These are phyloP conservation scores for Mycena galopus DNA, from an alignment of 768 basidiomycete genomes.

Conservation along the genomic window DNA sequence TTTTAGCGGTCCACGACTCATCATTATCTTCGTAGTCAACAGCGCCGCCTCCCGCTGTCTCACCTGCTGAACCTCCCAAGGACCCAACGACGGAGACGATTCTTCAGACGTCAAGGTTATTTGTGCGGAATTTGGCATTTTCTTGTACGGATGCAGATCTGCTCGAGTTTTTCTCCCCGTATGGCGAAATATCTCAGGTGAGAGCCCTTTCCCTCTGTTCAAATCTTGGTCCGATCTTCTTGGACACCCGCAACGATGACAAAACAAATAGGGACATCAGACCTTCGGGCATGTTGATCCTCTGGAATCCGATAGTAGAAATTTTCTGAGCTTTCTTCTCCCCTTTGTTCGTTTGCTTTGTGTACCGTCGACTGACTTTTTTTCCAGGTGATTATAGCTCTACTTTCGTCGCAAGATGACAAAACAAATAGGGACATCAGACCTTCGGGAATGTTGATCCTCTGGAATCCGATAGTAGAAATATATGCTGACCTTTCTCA, in stretches of 20 bases:
- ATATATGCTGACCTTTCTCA: slow-evolving; percentile 4
- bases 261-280: slow-evolving; percentile 75
- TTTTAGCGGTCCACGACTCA: slow-evolving; percentile 8
- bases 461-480: slow-evolving; percentile 73
- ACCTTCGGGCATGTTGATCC: slow-evolving; percentile 73
- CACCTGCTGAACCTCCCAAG: slow-evolving; percentile 41
- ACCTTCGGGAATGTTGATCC: slow-evolving; percentile 73
- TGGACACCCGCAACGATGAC: slow-evolving; percentile 49
- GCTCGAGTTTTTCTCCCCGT: slow-evolving; percentile 69
- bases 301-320: slow-evolving; percentile 78
- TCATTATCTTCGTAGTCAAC: slow-evolving; percentile 6
- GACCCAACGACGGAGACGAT: slow-evolving; percentile 68
- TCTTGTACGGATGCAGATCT: slow-evolving; percentile 83
- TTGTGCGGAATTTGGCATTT: slow-evolving; percentile 96
- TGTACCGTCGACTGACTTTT: slow-evolving; percentile 18
- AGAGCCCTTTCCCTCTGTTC: slow-evolving; percentile 41
- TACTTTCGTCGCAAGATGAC: slow-evolving; percentile 49
- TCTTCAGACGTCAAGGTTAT: slow-evolving; percentile 82
- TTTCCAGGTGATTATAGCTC: slow-evolving; percentile 69
- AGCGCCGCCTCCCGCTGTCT: slow-evolving; percentile 15
- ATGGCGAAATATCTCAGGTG: slow-evolving; percentile 85
- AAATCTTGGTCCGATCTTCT: neutral
- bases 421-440: slow-evolving; percentile 75
- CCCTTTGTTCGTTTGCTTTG: slow-evolving; percentile 10
- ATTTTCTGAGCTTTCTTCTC: slow-evolving; percentile 47